Conservation (phyloP, 768 basidiomycete species). For the Pulveroboletus frians region DNA sequence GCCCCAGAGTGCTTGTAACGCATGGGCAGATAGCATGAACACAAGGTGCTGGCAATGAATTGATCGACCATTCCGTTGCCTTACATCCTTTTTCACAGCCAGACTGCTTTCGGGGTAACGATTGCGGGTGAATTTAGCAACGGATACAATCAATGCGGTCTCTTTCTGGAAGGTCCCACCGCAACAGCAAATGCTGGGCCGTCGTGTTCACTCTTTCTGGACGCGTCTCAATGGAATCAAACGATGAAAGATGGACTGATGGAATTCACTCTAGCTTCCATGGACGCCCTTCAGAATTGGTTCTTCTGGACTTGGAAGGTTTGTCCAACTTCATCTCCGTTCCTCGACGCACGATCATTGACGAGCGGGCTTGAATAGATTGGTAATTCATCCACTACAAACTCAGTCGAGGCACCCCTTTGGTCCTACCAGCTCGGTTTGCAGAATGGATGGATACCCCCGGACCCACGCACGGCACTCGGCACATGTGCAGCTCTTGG, state of each 20-base stretch:
- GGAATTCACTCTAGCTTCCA: conserved; percentile 49
- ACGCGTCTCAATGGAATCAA: conserved; percentile 50
- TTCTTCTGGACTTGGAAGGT: conserved; percentile 84
- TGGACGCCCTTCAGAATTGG: conserved; percentile 65
- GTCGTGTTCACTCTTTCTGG: conserved; percentile 40
- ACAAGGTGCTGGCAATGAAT: conserved; percentile 24
- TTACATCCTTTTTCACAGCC: conserved; percentile 28
- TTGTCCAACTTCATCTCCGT: not conserved
- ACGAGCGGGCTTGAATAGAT: conserved; percentile 33
- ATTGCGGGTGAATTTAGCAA: conserved; percentile 74
- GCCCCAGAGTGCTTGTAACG: conserved; percentile 46
- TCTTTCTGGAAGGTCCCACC: conserved; percentile 38
- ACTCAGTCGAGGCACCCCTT: conserved; percentile 47
- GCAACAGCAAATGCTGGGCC: conserved; percentile 24
- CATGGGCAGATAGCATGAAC: conserved; percentile 59
- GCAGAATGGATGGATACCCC: conserved; percentile 72
- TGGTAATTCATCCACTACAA: conserved; percentile 50
- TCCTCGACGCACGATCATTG: not conserved
- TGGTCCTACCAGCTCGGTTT: conserved; percentile 74
- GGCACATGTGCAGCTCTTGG: conserved; percentile 63
- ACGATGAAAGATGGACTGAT: conserved; percentile 48
- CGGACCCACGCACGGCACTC: conserved; percentile 59
- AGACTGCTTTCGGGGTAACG: conserved; percentile 59
- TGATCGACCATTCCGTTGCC: not conserved
- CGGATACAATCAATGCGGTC: conserved; percentile 62